Base-by-base conservation (phyloP, 345 rosid genomes). In the Linum lewisii region DNA sequence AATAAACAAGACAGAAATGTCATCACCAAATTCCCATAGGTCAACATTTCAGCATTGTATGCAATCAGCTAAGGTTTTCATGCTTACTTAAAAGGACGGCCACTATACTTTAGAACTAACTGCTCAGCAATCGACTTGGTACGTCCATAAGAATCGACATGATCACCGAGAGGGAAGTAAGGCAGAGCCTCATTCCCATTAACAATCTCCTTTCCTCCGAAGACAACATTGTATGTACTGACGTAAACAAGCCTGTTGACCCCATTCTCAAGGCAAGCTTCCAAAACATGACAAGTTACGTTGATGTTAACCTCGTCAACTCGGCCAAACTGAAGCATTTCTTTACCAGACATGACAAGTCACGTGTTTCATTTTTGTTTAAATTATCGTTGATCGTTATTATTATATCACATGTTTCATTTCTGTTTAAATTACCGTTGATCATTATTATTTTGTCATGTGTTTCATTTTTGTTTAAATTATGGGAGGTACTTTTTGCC, bases 311-410 rank as follows among this genome's bases (percentile, higher is more conserved):
- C 88, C 75, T 78, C 81, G 61, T 86, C 96, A 10, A 84, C 86
- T 8, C 90, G 90, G 15, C 92, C 85, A 38, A 84, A 75, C 69
- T 77, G 98, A 37, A 92, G 75, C 98, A 92, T 84, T 75, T 92
- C 96, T 70, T 88, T 92, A 38, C 98, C 98, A 0, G 95, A 88
- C 88, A 92, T 92, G 57, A 96, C 98, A 66, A n/a, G n/a, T n/a
- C n/a, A n/a, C n/a, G n/a, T n/a, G n/a, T n/a, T n/a, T n/a, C n/a
- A n/a, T n/a, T n/a, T n/a, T n/a, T n/a, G n/a, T n/a, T n/a, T n/a
- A n/a, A n/a, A n/a, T n/a, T n/a, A n/a, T n/a, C n/a, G n/a, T n/a
- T n/a, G n/a, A n/a, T n/a, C n/a, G n/a, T n/a, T n/a, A n/a, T n/a
- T n/a, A n/a, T n/a, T n/a, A n/a, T n/a, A n/a, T n/a, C n/a, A n/a